Evolutionary conservation across 768 basidiomycete genomes (phyloP), one percentile per base, ranked within the genome.

Genomic region (Hydnomerulius pinastri): DNA sequence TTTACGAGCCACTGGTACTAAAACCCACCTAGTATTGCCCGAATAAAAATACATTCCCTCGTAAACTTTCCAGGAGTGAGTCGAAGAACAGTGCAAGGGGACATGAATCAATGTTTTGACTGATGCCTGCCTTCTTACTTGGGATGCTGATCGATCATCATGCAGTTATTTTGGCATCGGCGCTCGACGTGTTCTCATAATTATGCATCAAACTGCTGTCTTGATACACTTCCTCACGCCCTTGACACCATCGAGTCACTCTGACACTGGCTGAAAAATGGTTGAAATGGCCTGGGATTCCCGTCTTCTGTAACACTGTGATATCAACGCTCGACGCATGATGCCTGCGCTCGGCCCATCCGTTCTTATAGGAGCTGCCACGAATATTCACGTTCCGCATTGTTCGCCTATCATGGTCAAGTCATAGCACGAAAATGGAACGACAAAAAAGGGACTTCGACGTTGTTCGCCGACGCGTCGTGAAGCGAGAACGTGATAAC

Each of bases 1-100:
- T 50, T 58, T 60, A 65, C 61, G 59, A 63, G 48, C 59, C 56
- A 66, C 52, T 62, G 64, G 63, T 58, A 40, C 24, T 30, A 37
- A 50, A 57, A 49, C 28, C 29, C 37, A 36, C 24, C 25, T 56
- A 54, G 54, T 59, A 52, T 8, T 33, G 30, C 44, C 54, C 29
- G 43, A 57, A 60, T 60, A 40, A 48, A 53, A 38, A 25, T 27
- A n/a, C 25, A 30, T 35, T 48, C 35, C 18, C 18, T 32, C 10
- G 27, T 30, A 15, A 37, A 23, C 3, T 12, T n/a, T 21, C 28
- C 12, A 37, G 20, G 10, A 25, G 23, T 24, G 33, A 27, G 24
- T 12, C 9, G 32, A 28, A 8, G 28, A 35, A 13, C 32, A 35
- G 15, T 29, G n/a, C 12, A 41, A 4, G n/a, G 24, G 25, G 9